Percentiles rank a stretch among this genome's conserved stretches.
Conservation (phyloP, 257 asterid genomes). For the Craterostigma plantagineum region DNA sequence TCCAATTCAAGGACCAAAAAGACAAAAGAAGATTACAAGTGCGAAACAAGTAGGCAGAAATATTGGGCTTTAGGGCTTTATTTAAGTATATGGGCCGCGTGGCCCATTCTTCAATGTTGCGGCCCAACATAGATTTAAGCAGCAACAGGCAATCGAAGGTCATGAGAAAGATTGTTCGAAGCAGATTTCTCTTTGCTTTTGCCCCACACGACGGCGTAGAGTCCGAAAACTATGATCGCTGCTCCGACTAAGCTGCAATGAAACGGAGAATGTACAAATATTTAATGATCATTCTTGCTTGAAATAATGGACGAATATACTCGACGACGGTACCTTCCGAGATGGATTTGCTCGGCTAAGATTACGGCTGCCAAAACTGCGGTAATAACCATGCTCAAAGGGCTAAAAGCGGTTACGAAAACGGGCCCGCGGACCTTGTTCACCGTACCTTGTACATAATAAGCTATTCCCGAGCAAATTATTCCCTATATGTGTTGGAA, state of each 20-base stretch:
- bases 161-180: too few species aligned
- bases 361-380: constrained; percentile 59
- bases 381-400: constrained; percentile 75
- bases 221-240: constrained; percentile 48
- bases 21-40: too few species aligned
- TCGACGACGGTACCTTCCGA: too few species aligned
- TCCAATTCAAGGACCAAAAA: too few species aligned
- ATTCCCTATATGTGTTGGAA: too few species aligned
- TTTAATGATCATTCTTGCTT: background rate
- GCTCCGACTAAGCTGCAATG: constrained; percentile 65
- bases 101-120: too few species aligned
- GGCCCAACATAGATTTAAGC: too few species aligned
- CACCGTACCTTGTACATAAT: constrained; percentile 69
- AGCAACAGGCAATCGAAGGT: too few species aligned
- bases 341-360: constrained; percentile 56
- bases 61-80: too few species aligned
- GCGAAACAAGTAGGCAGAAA: too few species aligned
- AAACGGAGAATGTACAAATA: background rate
- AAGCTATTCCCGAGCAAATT: constrained; percentile 85
- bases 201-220: constrained; percentile 85
- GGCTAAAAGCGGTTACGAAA: constrained; percentile 86
- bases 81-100: too few species aligned
- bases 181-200: constrained; percentile 42
- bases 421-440: constrained; percentile 72
- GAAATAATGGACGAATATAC: too few species aligned